Conservation (phyloP, 2,329 filamentous ascomycete species). For the Hawksworthiomyces lignivorus region DNA sequence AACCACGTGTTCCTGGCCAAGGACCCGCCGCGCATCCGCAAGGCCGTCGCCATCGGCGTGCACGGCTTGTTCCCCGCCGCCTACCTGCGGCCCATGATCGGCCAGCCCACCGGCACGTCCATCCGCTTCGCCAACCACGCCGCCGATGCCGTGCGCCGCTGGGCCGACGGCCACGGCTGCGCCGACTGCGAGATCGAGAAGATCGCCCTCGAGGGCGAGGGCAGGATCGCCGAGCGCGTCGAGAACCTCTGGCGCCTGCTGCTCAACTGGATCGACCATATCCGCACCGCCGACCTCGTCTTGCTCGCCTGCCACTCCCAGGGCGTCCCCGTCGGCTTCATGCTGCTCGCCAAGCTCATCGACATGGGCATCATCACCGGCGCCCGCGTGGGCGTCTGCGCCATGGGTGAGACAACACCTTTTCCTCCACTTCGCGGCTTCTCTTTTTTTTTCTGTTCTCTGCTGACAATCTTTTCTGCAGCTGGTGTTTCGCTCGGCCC, state of each 20-base stretch:
- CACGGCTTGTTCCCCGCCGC: constrained; percentile 90
- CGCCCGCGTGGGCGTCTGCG: constrained; percentile 77
- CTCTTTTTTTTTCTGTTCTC: constrained; percentile 4
- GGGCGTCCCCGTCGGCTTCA: constrained; percentile 86
- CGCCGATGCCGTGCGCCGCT: constrained; percentile 74
- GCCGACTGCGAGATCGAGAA: constrained; percentile 80
- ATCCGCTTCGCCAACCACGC: constrained; percentile 86
- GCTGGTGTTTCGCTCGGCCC: constrained; percentile 91
- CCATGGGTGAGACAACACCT: constrained; percentile 44
- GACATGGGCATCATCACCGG: constrained; percentile 76
- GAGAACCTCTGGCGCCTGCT: constrained; percentile 91
- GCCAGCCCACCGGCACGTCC: constrained; percentile 91
- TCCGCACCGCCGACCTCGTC: constrained; percentile 81
- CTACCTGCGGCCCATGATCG: constrained; percentile 81
- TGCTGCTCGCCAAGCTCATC: constrained; percentile 87
- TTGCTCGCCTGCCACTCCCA: constrained; percentile 92
- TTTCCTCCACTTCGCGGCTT: neutral
- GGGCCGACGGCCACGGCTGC: constrained; percentile 68
- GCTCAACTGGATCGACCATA: constrained; percentile 88
- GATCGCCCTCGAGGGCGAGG: constrained; percentile 89
- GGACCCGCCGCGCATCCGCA: constrained; percentile 65
- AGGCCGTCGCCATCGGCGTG: constrained; percentile 85
- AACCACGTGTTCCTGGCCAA: constrained; percentile 67
- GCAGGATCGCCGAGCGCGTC: constrained; percentile 81
- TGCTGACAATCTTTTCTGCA: constrained; percentile 17